Base-by-base conservation (phyloP, 1,139 yeast genomes). In the Meyerozyma athensensis region DNA sequence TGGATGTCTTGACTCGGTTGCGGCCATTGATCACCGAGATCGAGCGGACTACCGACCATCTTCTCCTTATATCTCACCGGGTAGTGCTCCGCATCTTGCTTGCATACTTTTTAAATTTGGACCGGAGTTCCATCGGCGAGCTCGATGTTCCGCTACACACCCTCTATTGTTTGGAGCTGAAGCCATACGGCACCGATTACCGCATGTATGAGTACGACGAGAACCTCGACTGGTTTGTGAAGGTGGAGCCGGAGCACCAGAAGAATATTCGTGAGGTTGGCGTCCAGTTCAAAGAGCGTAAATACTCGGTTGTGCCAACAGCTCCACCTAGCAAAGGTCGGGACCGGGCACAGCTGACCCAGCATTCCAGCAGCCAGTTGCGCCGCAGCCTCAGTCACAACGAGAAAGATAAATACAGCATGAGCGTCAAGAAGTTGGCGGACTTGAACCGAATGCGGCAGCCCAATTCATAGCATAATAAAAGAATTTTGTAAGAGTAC, bases 181-280 rank as follows among this genome's bases (percentile, higher is more conserved):
- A 86, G 54, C 97, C 97, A 0, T 90, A 87, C 58, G 98, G 97
- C 4, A 95, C 94, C 3, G 92, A 86, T 43, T 90, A 95, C 84
- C 75, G 86, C 14, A 71, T 89, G 61, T 90, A 82, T 59, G 95
- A 87, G 56, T 90, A 84, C 59, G 84, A 86, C 50, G 97, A 87
- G 48, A 65, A 65, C 6, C 61, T 74, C 21, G 92, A 89, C 58
- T 81, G 87, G 83, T 90, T 90, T 61, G 75, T 69, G 39, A 77
- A 83, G 48, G 82, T 86, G 5, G 79, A 82, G 38, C 81, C 86
- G 9, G 81, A 80, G 28, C 79, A 75, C 43, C 67, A 80, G 48
- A 74, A 72, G 58, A 76, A 75, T 49, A 61, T 73, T 46, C 74
- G 75, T 48, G 86, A 82, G 52, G 81, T 81, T 23, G 86, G 86